Conservation (phyloP, 352 stramenopile genomes). For the Phytophthora sojae region DNA sequence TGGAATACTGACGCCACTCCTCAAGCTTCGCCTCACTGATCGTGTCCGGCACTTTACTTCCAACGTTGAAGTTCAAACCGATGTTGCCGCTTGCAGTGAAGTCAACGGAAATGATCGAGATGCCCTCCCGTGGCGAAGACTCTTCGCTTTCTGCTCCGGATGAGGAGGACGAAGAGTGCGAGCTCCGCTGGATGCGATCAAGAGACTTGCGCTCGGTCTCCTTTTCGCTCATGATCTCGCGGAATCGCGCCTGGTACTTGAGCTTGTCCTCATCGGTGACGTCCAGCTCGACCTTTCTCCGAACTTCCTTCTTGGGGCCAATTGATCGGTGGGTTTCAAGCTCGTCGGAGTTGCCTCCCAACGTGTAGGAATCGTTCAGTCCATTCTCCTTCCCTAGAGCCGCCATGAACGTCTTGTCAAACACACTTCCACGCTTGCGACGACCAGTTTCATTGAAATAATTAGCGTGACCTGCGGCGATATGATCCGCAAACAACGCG, state of each 20-base stretch:
- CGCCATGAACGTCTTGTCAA: constrained; percentile 49
- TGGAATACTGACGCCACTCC: constrained; percentile 37
- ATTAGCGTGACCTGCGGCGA: constrained; percentile 54
- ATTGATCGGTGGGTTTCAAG: constrained; percentile 32
- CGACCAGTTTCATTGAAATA: constrained; percentile 34
- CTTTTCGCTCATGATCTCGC: constrained; percentile 35
- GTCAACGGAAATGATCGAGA: constrained; percentile 29
- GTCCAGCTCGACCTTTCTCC: constrained; percentile 34
- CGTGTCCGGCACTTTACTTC: constrained; percentile 21
- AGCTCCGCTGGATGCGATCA: constrained; percentile 27
- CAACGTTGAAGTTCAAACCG: constrained; percentile 37
- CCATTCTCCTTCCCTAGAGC: constrained; percentile 43
- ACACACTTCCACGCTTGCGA: constrained; percentile 44
- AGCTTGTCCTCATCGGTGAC: constrained; percentile 36
- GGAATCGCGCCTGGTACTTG: constrained; percentile 32
- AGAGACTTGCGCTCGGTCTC: constrained; percentile 21
- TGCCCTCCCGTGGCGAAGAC: constrained; percentile 16
- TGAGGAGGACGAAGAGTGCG: constrained; percentile 11
- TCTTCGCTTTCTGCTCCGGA: constrained; percentile 31
- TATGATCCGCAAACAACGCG: constrained; percentile 56
- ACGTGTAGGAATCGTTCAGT: constrained; percentile 29
- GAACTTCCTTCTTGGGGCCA: constrained; percentile 29
- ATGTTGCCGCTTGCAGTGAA: constrained; percentile 38
- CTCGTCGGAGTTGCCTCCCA: constrained; percentile 28
- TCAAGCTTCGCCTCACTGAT: constrained; percentile 29